phyloP scores from a whole-genome alignment of 176 grass and related monocot species.

The Tuctoria greenei region DNA sequence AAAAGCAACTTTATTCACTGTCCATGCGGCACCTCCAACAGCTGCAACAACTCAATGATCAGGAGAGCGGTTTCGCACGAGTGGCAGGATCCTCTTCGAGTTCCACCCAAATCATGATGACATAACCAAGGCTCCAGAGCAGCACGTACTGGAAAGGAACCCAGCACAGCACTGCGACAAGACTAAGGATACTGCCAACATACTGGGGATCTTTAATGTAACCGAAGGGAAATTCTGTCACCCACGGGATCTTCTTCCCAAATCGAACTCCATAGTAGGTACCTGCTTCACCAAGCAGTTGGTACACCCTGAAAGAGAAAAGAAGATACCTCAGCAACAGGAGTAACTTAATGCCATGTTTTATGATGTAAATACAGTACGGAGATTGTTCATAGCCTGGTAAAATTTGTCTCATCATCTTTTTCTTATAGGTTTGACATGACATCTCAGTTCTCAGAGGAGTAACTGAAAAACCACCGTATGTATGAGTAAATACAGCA shows the following conservation, averaged over 20 bases:
- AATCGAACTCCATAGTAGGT: constrained; percentile 90
- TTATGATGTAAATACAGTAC: background rate
- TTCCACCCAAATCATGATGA: constrained; percentile 89
- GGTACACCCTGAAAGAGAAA: constrained; percentile 66
- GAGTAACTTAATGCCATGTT: background rate
- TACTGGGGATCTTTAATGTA: constrained; percentile 94
- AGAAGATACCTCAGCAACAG: constrained; percentile 13
- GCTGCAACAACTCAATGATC: constrained; percentile 1
- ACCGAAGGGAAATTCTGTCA: constrained; percentile 78
- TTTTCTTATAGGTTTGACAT: background rate
- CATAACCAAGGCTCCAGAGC: constrained; percentile 76
- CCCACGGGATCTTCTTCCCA: constrained; percentile 69
- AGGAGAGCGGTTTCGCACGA: constrained; percentile 57
- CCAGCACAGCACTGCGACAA: constrained; percentile 71
- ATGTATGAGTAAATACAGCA: background rate
- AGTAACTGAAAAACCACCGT: background rate
- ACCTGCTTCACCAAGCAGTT: constrained; percentile 82
- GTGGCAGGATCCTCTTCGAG: constrained; percentile 65
- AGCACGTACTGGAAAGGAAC: constrained; percentile 60
- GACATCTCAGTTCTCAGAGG: background rate
- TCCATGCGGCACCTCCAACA: background rate
- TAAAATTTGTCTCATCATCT: too few relatives aligned
- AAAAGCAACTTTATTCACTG: background rate
- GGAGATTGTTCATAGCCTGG: background rate
- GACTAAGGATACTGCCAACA: constrained; percentile 77